Evolutionary conservation across 2,329 filamentous ascomycete genomes (phyloP).

Genomic region (Fusarium pseudoanthophilum): DNA sequence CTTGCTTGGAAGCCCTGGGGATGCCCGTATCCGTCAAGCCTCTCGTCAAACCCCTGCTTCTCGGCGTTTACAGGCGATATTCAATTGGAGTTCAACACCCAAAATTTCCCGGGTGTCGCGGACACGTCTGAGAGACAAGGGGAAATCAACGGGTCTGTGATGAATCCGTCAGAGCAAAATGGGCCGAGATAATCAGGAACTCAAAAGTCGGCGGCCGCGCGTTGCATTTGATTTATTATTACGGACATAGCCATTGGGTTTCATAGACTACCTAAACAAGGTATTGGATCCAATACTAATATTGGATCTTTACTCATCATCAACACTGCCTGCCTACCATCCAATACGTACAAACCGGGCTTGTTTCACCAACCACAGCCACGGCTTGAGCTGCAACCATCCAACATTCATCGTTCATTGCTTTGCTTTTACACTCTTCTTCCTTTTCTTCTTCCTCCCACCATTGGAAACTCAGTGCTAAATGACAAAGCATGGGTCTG

Average conservation of each 20-base stretch:
- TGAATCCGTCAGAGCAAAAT: conserved; percentile 23
- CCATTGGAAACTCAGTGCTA: neutral
- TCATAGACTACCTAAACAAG: neutral
- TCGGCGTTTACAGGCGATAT: conserved; percentile 31
- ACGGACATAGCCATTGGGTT: neutral
- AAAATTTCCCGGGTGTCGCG: conserved; percentile 11
- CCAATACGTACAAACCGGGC: conserved; percentile 7
- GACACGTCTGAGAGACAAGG: conserved; percentile 8
- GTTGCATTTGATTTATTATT: conserved; percentile 18
- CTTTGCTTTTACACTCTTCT: conserved; percentile 10
- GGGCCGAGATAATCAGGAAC: conserved; percentile 22
- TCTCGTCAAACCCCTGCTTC: conserved; percentile 22
- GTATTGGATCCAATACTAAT: neutral
- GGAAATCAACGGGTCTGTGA: neutral
- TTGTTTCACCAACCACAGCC: conserved; percentile 35
- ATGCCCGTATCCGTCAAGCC: conserved; percentile 26
- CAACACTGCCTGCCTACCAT: neutral
- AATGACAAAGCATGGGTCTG: conserved; percentile 14
- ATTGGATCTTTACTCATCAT: neutral
- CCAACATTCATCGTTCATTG: conserved; percentile 11
- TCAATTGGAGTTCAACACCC: conserved; percentile 22
- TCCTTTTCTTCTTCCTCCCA: neutral
- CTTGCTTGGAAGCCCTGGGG: neutral
- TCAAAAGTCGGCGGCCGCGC: conserved; percentile 24
- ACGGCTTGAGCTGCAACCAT: conserved; percentile 25